These are phyloP conservation scores for Triticum monococcum DNA, from an alignment of 176 grass and related monocot species.

Conservation along the genomic window DNA sequence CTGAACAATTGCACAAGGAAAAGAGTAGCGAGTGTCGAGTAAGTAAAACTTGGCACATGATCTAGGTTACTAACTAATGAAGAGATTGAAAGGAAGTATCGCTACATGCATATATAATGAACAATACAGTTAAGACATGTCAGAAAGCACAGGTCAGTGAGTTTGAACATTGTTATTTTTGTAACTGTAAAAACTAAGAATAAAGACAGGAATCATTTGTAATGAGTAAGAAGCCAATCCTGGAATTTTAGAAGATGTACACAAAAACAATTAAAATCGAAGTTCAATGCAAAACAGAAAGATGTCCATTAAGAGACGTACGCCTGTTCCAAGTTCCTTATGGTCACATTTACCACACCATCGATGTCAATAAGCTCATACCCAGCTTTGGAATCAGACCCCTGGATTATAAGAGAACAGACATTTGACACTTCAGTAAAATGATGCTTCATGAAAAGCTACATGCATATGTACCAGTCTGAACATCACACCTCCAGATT, in stretches of 20 bases:
- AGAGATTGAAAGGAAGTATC: no score
- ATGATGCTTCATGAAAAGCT: background rate
- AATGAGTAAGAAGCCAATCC: background rate
- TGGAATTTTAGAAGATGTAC: slow-evolving; percentile 17
- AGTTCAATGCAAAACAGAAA: slow-evolving; percentile 7
- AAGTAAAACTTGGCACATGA: no score
- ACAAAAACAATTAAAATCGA: slow-evolving; percentile 3
- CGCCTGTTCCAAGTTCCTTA: slow-evolving; percentile 56
- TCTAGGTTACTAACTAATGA: no score
- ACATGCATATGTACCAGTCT: background rate
- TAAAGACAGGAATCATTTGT: background rate
- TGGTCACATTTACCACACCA: slow-evolving; percentile 49
- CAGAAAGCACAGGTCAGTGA: no score
- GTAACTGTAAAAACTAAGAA: background rate
- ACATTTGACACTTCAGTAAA: slow-evolving; percentile 11
- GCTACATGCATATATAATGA: no score
- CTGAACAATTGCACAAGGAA: no score
- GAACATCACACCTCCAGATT: no score
- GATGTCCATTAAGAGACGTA: slow-evolving; percentile 42
- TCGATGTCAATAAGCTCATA: slow-evolving; percentile 39
- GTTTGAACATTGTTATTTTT: background rate
- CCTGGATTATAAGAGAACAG: slow-evolving; percentile 50
- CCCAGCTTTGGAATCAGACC: slow-evolving; percentile 67
- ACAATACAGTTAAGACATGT: no score
- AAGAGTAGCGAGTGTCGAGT: no score